Conservation (phyloP, 305 asterid genomes). For the Withania somnifera region DNA sequence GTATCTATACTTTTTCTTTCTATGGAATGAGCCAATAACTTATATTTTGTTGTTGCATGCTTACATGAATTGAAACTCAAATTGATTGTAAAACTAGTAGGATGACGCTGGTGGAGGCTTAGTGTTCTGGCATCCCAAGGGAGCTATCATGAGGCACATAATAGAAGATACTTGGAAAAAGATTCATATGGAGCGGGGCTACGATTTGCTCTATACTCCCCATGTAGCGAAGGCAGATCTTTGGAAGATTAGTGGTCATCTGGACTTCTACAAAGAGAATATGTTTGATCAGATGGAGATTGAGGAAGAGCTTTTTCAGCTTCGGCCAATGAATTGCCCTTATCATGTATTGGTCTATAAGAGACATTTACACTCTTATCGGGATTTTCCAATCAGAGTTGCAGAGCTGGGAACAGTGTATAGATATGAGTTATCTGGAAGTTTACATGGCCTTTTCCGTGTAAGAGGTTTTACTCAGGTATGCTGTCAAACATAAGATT, state of each 20-base stretch:
- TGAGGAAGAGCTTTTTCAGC: conserved; percentile 90
- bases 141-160: conserved; percentile 71
- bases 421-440: conserved; percentile 90
- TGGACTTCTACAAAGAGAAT: conserved; percentile 87
- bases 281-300: conserved; percentile 93
- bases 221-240: conserved; percentile 95
- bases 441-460: conserved; percentile 92
- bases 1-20: not conserved
- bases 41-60: not conserved
- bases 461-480: conserved; percentile 98
- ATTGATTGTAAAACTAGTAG: conserved; percentile 37
- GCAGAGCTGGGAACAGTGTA: conserved; percentile 98
- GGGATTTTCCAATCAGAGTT: conserved; percentile 88
- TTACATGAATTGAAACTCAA: conserved; percentile 16
- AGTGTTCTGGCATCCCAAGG: conserved; percentile 99
- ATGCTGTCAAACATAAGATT: not conserved
- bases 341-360: conserved; percentile 88
- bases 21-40: not conserved
- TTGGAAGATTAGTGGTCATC: conserved; percentile 94
- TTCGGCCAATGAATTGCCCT: conserved; percentile 98
- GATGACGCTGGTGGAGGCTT: conserved; percentile 99
- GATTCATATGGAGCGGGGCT: conserved; percentile 65
- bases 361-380: conserved; percentile 62
- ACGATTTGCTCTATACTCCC: conserved; percentile 84
- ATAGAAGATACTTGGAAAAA: conserved; percentile 92